Base-by-base conservation (phyloP, 176 grass and related monocot species). In the bread wheat (Triticum aestivum) region DNA sequence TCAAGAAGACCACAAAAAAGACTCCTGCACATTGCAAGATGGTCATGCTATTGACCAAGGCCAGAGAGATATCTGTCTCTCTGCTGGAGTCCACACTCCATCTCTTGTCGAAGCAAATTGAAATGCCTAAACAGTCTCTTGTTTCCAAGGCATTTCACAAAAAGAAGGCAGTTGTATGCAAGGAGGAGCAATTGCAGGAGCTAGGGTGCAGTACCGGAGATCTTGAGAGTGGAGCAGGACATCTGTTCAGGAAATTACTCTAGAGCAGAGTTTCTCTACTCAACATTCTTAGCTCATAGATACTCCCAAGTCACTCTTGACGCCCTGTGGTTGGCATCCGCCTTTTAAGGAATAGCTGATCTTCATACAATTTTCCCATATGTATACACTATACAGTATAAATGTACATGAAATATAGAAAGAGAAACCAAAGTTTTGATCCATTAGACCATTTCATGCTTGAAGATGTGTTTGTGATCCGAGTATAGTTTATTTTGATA, bases 251-350 rank as follows among this genome's bases (percentile, higher is more conserved):
- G 54, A 58, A 21, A 69, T 10, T 88, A 63, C 32, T 88, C 80
- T 63, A 88, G 39, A 34, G 9, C 32, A 83, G 86, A 45, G 86
- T 88, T 32, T 71, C 80, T 44, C 72, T 88, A 9, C 62, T 83
- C 1, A 88, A 88, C 52, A 83, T 78, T n/a, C 66, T 79, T 45
- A 83, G 63, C 63, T 41, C 17, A 47, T 78, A 64, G 59, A 88
- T 34, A 65, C 38, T 34, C 65, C 65, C 12, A 49, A 14, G 27
- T 5, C 49, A 75, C 69, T 85, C 61, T 49, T 69, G 33, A 35
- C 68, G 38, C 47, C 45, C 62, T 67, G 39, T 51, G 62, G 63
- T 86, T 77, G 59, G 79, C 79, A 77, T 85, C 83, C 26, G 20
- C 24, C 44, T 77, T 70, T 77, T 71, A 23, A 83, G 80, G 73